Evolutionary conservation across 306 rosid genomes (phyloP).

Genomic region (Cicer arietinum): DNA sequence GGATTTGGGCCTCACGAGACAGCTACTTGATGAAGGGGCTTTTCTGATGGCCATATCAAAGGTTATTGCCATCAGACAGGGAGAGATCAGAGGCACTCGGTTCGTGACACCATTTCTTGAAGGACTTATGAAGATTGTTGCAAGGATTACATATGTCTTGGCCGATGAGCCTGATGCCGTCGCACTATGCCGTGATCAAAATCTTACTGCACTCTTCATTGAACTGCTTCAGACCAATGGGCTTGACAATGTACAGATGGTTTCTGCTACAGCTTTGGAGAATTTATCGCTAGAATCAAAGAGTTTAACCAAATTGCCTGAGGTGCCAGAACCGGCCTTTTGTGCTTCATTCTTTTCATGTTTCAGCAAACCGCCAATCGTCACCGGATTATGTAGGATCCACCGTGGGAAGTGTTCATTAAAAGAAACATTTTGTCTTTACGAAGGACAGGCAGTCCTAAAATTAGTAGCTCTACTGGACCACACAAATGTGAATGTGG

Average conservation of each 20-base stretch:
- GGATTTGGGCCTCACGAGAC: slow-evolving; percentile 96
- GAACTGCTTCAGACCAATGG: slow-evolving; percentile 89
- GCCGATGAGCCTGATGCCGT: slow-evolving; percentile 77
- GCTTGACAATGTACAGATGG: slow-evolving; percentile 91
- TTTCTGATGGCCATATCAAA: slow-evolving; percentile 66
- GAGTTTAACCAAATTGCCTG: slow-evolving; percentile 72
- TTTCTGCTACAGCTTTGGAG: slow-evolving; percentile 90
- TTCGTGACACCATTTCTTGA: slow-evolving; percentile 87
- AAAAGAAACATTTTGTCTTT: slow-evolving; percentile 83
- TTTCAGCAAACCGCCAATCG: slow-evolving; percentile 62
- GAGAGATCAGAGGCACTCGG: slow-evolving; percentile 80
- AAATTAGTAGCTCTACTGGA: slow-evolving; percentile 89
- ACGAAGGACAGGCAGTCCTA: slow-evolving; percentile 77
- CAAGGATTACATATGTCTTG: slow-evolving; percentile 77
- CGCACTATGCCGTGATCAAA: slow-evolving; percentile 71
- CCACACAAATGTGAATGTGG: slow-evolving; percentile 87
- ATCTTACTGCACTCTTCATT: slow-evolving; percentile 72
- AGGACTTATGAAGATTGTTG: slow-evolving; percentile 88
- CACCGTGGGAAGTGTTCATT: slow-evolving; percentile 84
- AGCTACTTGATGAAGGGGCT: slow-evolving; percentile 90
- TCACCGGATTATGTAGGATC: slow-evolving; percentile 76
- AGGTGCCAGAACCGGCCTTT: slow-evolving; percentile 62
- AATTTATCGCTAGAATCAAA: slow-evolving; percentile 79
- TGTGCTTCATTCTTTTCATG: slow-evolving; percentile 83
- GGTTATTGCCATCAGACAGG: slow-evolving; percentile 72